These are phyloP conservation scores for Dactylonectria macrodidyma DNA, from an alignment of 2,329 filamentous ascomycete species.

Conservation along the genomic window DNA sequence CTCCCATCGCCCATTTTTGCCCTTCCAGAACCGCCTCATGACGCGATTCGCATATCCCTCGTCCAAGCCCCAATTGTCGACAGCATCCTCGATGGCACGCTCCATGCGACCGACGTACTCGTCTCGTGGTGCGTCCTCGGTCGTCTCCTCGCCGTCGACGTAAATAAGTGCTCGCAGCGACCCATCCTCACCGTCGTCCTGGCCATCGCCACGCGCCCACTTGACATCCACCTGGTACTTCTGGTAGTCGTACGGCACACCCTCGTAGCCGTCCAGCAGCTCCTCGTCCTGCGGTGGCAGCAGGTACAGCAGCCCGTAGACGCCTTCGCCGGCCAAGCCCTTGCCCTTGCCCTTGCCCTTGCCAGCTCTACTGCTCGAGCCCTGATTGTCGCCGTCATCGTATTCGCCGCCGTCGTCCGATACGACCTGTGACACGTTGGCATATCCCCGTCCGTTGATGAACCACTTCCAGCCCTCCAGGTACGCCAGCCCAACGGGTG, in stretches of 20 bases:
- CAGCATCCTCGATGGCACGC: conserved; percentile 71
- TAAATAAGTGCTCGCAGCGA: conserved; percentile 69
- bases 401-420: conserved; percentile 19
- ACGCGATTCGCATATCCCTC: conserved; percentile 67
- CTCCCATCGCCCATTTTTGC: conserved; percentile 19
- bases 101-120: conserved; percentile 79
- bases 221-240: conserved; percentile 60
- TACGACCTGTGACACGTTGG: conserved; percentile 70
- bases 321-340: conserved; percentile 52
- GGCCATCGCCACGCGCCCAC: conserved; percentile 43
- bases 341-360: conserved; percentile 23
- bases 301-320: conserved; percentile 72
- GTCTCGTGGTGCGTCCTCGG: conserved; percentile 58
- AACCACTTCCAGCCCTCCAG: conserved; percentile 74
- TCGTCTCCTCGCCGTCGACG: conserved; percentile 63
- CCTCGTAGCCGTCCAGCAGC: conserved; percentile 70
- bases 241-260: conserved; percentile 74
- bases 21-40: conserved; percentile 63
- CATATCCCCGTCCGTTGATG: conserved; percentile 77
- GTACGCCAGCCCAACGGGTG: conserved; percentile 69
- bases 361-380: neutral
- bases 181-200: conserved; percentile 41
- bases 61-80: conserved; percentile 67
- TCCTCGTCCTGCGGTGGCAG: conserved; percentile 66
- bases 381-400: conserved; percentile 14